Conservation (phyloP, 805 yeast species). For the Komagataella pseudopastoris region DNA sequence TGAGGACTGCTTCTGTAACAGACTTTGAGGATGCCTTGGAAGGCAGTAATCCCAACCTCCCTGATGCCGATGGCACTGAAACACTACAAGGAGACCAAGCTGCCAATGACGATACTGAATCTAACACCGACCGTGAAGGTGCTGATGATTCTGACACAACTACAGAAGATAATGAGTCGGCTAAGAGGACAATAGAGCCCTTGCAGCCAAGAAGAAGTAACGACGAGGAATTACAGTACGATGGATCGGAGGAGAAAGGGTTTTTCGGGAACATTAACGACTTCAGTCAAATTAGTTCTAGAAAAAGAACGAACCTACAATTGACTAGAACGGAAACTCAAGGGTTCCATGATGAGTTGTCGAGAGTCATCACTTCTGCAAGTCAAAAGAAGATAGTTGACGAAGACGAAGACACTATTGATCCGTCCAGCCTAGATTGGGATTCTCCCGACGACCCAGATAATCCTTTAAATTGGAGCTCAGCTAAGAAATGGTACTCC, state of each 20-base stretch:
- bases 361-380: neutral
- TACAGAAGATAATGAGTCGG: neutral
- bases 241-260: neutral
- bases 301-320: neutral
- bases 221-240: neutral
- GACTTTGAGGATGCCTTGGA: conserved; percentile 16
- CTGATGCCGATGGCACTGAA: neutral
- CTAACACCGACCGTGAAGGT: neutral
- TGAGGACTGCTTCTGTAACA: neutral
- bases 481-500: conserved; percentile 46
- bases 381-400: neutral
- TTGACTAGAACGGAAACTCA: conserved; percentile 1
- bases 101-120: neutral
- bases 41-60: neutral
- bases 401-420: conserved; percentile 17
- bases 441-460: conserved; percentile 48
- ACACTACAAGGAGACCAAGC: neutral
- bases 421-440: conserved; percentile 36
- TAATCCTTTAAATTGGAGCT: conserved; percentile 61
- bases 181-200: neutral
- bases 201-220: neutral
- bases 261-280: neutral
- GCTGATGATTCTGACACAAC: neutral
- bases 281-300: neutral
- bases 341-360: conserved; percentile 1